A percentile compares a stretch with the other conserved stretches of the same genome.
Conservation (phyloP, 345 rosid species). For the Laguncularia racemosa region DNA sequence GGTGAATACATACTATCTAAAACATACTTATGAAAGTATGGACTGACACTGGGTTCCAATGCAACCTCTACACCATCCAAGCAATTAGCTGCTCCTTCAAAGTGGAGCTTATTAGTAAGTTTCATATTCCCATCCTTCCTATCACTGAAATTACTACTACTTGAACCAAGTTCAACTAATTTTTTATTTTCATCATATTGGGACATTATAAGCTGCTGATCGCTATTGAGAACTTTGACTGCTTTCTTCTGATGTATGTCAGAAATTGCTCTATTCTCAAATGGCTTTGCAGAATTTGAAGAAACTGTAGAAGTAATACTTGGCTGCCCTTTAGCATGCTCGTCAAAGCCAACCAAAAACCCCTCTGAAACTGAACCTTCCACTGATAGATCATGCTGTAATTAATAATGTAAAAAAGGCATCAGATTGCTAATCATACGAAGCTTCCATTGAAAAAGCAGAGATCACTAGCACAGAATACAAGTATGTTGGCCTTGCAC, state of each 20-base stretch:
- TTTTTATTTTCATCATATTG: slow-evolving; percentile 27
- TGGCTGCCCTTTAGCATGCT: slow-evolving; percentile 29
- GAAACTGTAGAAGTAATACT: slow-evolving; percentile 18
- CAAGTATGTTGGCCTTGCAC: too few species aligned
- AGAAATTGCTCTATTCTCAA: slow-evolving; percentile 24
- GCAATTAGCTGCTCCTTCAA: slow-evolving; percentile 32
- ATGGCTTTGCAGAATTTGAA: slow-evolving; percentile 22
- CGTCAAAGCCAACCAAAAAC: slow-evolving; percentile 24
- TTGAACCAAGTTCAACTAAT: slow-evolving; percentile 18
- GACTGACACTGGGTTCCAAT: slow-evolving; percentile 22
- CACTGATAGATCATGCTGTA: slow-evolving; percentile 43
- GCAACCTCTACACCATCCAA: slow-evolving; percentile 23
- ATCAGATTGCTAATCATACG: slow-evolving; percentile 4
- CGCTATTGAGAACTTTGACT: slow-evolving; percentile 27
- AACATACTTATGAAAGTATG: slow-evolving; percentile 24
- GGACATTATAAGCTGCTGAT: slow-evolving; percentile 27
- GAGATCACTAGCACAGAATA: too few species aligned
- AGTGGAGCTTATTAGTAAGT: slow-evolving; percentile 15
- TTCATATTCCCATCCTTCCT: slow-evolving; percentile 29
- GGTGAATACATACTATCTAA: slow-evolving; percentile 21
- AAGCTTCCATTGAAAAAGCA: too few species aligned
- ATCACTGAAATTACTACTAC: slow-evolving; percentile 22
- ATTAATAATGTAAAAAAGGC: slow-evolving; percentile 8
- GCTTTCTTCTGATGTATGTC: slow-evolving; percentile 22
- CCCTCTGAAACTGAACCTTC: slow-evolving; percentile 32